phyloP scores from a whole-genome alignment of 2,329 filamentous ascomycete species.

The Aureobasidium sp. region DNA sequence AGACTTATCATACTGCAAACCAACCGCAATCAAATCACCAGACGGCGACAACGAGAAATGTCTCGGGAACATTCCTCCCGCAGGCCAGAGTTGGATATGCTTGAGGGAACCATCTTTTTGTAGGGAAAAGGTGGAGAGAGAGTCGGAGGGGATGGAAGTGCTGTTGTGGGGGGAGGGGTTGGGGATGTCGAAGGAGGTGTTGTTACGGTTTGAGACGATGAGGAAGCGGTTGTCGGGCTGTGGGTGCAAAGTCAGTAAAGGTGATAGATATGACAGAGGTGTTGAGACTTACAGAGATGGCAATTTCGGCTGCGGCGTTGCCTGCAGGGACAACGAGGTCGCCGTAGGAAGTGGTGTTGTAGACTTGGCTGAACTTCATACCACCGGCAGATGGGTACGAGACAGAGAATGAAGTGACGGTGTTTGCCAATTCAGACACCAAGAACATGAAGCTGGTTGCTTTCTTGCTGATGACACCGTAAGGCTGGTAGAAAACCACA shows the following conservation, averaged over 20 bases:
- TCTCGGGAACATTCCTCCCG: constrained; percentile 57
- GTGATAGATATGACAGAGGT: too few species aligned
- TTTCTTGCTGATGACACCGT: constrained; percentile 16
- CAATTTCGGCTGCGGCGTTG: constrained; percentile 49
- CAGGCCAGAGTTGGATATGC: constrained; percentile 50
- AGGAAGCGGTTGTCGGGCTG: constrained; percentile 48
- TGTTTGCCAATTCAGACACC: constrained; percentile 43
- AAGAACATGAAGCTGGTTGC: constrained; percentile 27
- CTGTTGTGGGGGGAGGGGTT: constrained; percentile 33
- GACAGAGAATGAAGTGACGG: constrained; percentile 40
- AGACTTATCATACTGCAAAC: constrained; percentile 51
- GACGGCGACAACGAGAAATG: constrained; percentile 62
- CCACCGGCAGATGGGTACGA: constrained; percentile 35
- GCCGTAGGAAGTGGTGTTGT: constrained; percentile 41
- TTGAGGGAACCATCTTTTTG: constrained; percentile 47
- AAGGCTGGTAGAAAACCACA: constrained; percentile 27
- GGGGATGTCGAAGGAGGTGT: constrained; percentile 42
- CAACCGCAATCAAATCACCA: constrained; percentile 57
- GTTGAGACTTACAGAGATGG: constrained; percentile 26
- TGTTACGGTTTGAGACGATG: constrained; percentile 59
- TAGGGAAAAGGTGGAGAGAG: constrained; percentile 55
- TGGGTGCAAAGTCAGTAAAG: neutral
- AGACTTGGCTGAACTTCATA: constrained; percentile 37
- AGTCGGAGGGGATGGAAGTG: constrained; percentile 39
- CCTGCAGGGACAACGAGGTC: constrained; percentile 35